Evolutionary conservation across 139 green algal species (phyloP), one percentile per base, ranked within the genome.

Genomic region (Haematococcus lacustris): DNA sequence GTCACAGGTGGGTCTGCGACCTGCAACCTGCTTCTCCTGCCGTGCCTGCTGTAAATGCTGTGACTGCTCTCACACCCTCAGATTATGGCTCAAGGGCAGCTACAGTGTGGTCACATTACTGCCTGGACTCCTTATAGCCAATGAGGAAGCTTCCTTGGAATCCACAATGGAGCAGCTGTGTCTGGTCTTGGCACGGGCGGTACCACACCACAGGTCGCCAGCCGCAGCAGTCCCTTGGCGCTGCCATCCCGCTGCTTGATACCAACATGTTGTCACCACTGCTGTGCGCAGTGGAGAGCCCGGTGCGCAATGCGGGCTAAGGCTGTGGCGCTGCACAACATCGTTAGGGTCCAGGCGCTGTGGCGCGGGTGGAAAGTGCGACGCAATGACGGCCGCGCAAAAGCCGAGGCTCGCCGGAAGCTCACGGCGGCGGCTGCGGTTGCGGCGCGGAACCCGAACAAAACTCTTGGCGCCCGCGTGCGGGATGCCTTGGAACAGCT

Each of bases 401-500:
- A 76, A 63, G 69, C 41, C 21, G 74, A 83, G 35, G 76, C 82
- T 3, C 76, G 85, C 3, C 39, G 41, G 17, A 77, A 83, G 32
- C 63, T 93, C 37, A 70, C 50, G 6, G 75, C 76, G 6, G 81
- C 78, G 3, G 32, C n/a, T 0, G 73, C 64, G 17, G 74, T 71
- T 39, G 71, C 68, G 0, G 30, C 59, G 9, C 38, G 33, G 13
- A 67, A 68, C 0, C 78, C 86, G 4, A 74, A 87, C 68, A 76
- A 73, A 26, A 73, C 73, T 7, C 81, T 93, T 50, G 88, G 80
- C 3, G 71, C 62, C 30, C 83, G 86, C 21, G 76, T 84, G 23
- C 53, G 76, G 1, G 85, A 84, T 61, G 85, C 85, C 2, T 59
- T 93, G 63, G 76, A 87, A 39, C 73, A 81, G 68, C 70, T 93